Evolutionary conservation across 2,329 filamentous ascomycete species (phyloP), one percentile per base, ranked within the genome.

Genomic region (Trichoderma koningiopsis): DNA sequence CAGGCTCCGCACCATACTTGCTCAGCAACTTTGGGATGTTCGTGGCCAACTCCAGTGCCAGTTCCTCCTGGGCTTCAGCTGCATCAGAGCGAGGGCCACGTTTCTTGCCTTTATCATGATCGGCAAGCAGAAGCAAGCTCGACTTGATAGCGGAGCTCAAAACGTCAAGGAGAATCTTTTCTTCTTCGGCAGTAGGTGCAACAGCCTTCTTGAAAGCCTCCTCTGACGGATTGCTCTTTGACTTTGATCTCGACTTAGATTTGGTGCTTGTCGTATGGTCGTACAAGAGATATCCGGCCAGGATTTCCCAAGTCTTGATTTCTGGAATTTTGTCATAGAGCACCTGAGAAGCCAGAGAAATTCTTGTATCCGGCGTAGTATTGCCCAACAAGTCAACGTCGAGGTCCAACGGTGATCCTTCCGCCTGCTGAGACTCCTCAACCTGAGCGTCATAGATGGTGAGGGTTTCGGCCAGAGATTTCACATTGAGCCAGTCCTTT

Each of bases 1-100:
- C 90, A 19, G 96, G 92, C 33, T 92, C 87, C n/a, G 94, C 92
- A 5, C 96, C 95, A 74, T 94, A 99, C 77, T 97, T 98, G 80
- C 91, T 97, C 63, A 99, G 83, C 2, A 99, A 87, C 72, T 89
- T 90, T 0, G 96, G 96, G 66, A 98, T 95, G 16, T 92, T 85
- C 47, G 87, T 84, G 10, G 93, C 92, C 47, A 99, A 85, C 73
- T 91, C 89, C 59, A 94, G 85, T 2, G 93, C 93, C 43, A 92
- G 90, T 60, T 91, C 89, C 75, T 97, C 94, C 71, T 93, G 91
- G 31, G 89, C 86, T 70, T 94, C 92, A 6, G 85, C 81, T 60
- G 90, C 87, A 70, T 93, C 89, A 27, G 88, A 84, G 60, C 87
- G 88, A 65, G 88, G 84, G 16, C 82, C 80, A 73, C 84, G 87